These are phyloP conservation scores for Amylocarpus encephaloides DNA, from an alignment of 2,329 filamentous ascomycete genomes.

Conservation along the genomic window DNA sequence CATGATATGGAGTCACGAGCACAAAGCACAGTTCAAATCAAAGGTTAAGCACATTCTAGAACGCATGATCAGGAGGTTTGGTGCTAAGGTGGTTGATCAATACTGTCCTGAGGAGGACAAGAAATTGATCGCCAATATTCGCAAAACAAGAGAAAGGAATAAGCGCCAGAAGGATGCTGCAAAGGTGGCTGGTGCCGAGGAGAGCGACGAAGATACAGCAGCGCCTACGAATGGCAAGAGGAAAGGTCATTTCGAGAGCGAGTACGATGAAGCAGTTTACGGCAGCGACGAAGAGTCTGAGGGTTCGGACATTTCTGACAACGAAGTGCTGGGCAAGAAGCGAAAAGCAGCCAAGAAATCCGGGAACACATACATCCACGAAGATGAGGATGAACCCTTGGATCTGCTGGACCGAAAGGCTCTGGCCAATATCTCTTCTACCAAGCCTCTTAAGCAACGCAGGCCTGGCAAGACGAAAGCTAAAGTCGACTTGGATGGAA, in stretches of 20 bases:
- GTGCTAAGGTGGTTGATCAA: conserved; percentile 71
- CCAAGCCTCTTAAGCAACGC: conserved; percentile 65
- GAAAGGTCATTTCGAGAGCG: conserved; percentile 72
- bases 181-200: conserved; percentile 49
- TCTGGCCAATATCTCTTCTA: conserved; percentile 87
- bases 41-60: conserved; percentile 99
- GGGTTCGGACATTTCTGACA: conserved; percentile 57
- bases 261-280: conserved; percentile 94
- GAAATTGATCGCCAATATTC: conserved; percentile 89
- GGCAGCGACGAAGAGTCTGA: conserved; percentile 46
- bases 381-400: conserved; percentile 90
- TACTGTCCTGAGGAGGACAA: conserved; percentile 79
- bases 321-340: conserved; percentile 43
- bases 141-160: conserved; percentile 84
- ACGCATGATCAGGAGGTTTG: conserved; percentile 86
- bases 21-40: conserved; percentile 92
- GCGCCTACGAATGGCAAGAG: conserved; percentile 43
- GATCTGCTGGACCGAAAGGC: conserved; percentile 87
- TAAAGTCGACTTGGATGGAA: conserved; percentile 70
- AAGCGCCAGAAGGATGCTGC: conserved; percentile 80
- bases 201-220: conserved; percentile 48
- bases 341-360: conserved; percentile 50
- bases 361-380: conserved; percentile 77
- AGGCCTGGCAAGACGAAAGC: conserved; percentile 48
- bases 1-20: conserved; percentile 94